Evolutionary conservation across 495 filamentous ascomycete genomes (phyloP), one percentile per base, ranked within the genome.

Genomic region (Penicillium dipodomyicola): DNA sequence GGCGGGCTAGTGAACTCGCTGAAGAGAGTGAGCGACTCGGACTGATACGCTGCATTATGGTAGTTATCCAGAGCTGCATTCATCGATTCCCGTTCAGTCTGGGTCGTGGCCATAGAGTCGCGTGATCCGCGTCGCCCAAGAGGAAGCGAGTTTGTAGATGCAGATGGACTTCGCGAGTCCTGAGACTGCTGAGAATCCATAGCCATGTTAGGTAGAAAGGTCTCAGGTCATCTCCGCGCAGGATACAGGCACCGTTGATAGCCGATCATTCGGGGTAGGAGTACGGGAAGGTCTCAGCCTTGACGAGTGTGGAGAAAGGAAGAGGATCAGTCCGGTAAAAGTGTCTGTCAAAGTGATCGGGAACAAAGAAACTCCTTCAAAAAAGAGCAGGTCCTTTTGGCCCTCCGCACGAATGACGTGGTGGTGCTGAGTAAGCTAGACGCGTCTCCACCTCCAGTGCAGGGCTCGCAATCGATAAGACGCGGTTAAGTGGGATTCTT

Each of bases 11-110:
- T 78, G 54, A 94, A 90, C 47, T 95, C 91, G 71, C 92, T 92
- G 73, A 97, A 97, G 19, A 89, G 91, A 10, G 91, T 96, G 12
- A 96, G 76, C 33, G 82, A 79, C 32, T 87, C 87, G 12, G 89
- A 87, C 58, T 89, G 88, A 61, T 87, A 92, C 6, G 92, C 90
- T 20, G 87, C 78, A 15, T 73, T 89, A 72, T 97, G 92, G 33
- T 96, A 96, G 51, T 89, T 84, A 69, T 94, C 89, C 33, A 97
- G 82, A 14, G 87, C 79, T 52, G 89, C 81, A 19, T 87, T 80
- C 19, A 91, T 79, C 15, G 83, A 82, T 51, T 89, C 87, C 65
- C 81, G 85, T 67, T 92, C 88, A 52, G 86, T 71, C 22, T 79
- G 77, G 6, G 82, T 82, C 15, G 64, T 57, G 2, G 84, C 82